Evolutionary conservation across 768 basidiomycete genomes (phyloP), one percentile per base, ranked within the genome.

Genomic region (Neoboletus subvelutipes): DNA sequence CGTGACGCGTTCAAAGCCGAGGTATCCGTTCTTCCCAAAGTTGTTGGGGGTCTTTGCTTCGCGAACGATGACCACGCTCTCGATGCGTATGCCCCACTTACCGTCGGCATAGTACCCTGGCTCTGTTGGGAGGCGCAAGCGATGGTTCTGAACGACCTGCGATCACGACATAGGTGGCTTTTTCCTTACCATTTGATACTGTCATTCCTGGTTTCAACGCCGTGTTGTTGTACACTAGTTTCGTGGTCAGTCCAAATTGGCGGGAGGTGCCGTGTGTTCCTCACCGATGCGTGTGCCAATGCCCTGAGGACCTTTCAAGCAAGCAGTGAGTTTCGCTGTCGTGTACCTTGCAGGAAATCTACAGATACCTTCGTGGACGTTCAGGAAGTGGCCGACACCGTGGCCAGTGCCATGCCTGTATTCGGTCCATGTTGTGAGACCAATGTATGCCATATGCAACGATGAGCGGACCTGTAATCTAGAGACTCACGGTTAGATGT

Each of bases 21-120:
- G 80, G 72, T 85, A 98, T 2, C 88, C 91, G 20, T 84, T 83
- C 29, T 86, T 81, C 1, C 91, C 93, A 68, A 95, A 98, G 60
- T 82, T 80, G 67, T 92, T 81, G 53, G 85, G 82, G 1, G 92
- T 93, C 52, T 87, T 71, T 11, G 73, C 86, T 43, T 86, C 80
- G 48, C 82, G 79, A 4, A 96, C 89, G 20, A 96, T 76, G 22
- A 94, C 84, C 42, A 98, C 80, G 71, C 84, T 94, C 75, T 99
- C 96, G 64, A 96, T 92, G 5, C 97, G 86, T 64, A 98, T 93
- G 2, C 95, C 96, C 65, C 87, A 98, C 45, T 80, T 76, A 2
- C 94, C 96, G 64, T 98, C 94, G 9, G 84, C 85, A 69, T 97
- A 97, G 70, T 89, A 96, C 10, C 94, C 94, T 1, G 94, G 94